Evolutionary conservation across 495 filamentous ascomycete genomes (phyloP).

Genomic region (Hypoxylon cercidicola): DNA sequence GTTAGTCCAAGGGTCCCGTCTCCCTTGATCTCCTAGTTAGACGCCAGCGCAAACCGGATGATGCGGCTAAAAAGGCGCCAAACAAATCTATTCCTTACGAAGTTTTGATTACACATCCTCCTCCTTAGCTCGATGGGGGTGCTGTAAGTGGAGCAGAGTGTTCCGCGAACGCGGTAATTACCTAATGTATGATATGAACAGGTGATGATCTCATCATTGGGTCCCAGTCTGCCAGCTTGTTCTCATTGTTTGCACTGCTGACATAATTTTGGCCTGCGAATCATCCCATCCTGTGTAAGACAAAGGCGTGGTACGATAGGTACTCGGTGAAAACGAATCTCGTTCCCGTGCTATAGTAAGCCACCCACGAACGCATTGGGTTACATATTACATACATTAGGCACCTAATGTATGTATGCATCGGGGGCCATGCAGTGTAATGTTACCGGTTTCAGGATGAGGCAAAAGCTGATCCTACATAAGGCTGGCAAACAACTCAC

Average conservation of each 20-base stretch:
- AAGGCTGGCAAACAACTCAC: slow-evolving; percentile 26
- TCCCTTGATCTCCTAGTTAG: neutral
- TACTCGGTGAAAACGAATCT: neutral
- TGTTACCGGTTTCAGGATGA: slow-evolving; percentile 29
- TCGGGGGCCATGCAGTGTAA: neutral
- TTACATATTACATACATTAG: no score
- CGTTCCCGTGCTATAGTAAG: slow-evolving; percentile 1
- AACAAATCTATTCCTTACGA: slow-evolving; percentile 1
- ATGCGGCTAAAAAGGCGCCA: neutral
- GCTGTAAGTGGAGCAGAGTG: slow-evolving; percentile 15
- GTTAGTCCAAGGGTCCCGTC: neutral
- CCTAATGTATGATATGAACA: slow-evolving; percentile 22
- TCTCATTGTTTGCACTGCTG: slow-evolving; percentile 10
- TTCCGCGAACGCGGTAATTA: slow-evolving; percentile 15
- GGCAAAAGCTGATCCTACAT: slow-evolving; percentile 35
- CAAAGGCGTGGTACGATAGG: neutral
- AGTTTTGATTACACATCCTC: slow-evolving; percentile 24
- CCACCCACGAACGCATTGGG: slow-evolving; percentile 2
- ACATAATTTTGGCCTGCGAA: slow-evolving; percentile 11
- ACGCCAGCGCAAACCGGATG: neutral
- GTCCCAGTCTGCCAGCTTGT: neutral
- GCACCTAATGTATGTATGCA: neutral
- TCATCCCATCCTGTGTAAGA: neutral
- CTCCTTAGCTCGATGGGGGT: slow-evolving; percentile 26
- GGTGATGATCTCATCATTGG: slow-evolving; percentile 28